A percentile compares a stretch with the other conserved stretches of the same genome.
These are phyloP conservation scores for Verticillium alfalfae DNA, from an alignment of 2,329 filamentous ascomycete species.

Conservation along the genomic window DNA sequence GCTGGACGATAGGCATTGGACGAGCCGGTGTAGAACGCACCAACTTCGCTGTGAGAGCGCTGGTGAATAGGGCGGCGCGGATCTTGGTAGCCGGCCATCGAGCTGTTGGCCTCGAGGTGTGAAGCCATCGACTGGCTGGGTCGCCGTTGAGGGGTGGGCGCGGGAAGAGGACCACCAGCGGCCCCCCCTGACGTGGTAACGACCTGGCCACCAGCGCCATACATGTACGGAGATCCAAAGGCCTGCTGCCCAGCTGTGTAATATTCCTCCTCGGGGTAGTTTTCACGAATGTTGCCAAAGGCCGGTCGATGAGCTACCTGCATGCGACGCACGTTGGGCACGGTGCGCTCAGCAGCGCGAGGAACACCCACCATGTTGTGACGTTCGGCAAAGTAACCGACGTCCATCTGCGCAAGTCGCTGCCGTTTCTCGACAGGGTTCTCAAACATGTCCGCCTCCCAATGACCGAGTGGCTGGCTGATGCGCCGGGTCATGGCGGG, in stretches of 20 bases:
- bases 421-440: conserved; percentile 21
- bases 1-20: conserved; percentile 12
- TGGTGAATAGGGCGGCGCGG: conserved; percentile 17
- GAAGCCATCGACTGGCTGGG: conserved; percentile 12
- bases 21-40: conserved; percentile 10
- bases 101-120: conserved; percentile 12
- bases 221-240: background rate
- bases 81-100: conserved; percentile 12
- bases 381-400: conserved; percentile 14
- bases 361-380: background rate
- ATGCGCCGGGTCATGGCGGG: conserved; percentile 17
- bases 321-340: background rate
- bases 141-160: conserved; percentile 15
- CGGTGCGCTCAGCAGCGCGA: background rate
- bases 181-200: conserved; percentile 4
- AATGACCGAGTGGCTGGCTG: conserved; percentile 17
- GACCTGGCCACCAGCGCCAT: background rate
- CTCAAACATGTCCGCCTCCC: conserved; percentile 9
- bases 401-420: conserved; percentile 14
- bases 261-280: conserved; percentile 20
- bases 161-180: conserved; percentile 13
- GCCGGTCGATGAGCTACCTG: conserved; percentile 21
- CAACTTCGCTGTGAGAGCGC: conserved; percentile 21
- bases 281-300: conserved; percentile 27
- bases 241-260: conserved; percentile 11